phyloP scores from a whole-genome alignment of 2,329 filamentous ascomycete genomes.

The Pyrenochaeta sp. region DNA sequence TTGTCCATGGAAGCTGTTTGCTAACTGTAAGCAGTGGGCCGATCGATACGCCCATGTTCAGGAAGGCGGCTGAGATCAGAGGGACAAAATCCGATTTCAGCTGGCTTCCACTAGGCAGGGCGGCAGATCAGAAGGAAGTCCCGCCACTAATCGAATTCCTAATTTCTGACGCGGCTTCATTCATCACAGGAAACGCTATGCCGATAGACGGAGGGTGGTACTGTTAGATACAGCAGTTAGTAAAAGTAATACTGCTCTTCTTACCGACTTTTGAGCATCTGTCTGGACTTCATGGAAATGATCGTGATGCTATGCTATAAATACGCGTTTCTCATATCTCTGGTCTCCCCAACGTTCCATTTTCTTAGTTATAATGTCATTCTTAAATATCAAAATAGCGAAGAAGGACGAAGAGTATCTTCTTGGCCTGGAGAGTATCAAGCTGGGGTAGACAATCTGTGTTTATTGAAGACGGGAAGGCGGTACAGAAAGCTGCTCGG shows the following conservation, averaged over 20 bases:
- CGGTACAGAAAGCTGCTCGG: too few relatives aligned
- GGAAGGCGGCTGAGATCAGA: conserved; percentile 25
- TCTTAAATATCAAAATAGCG: too few relatives aligned
- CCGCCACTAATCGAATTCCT: conserved; percentile 60
- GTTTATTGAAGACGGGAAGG: too few relatives aligned
- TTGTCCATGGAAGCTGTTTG: conserved; percentile 1
- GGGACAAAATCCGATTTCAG: conserved; percentile 29
- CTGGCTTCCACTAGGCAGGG: conserved; percentile 34
- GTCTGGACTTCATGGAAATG: neutral
- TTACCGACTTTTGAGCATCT: too few relatives aligned
- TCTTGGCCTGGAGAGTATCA: too few relatives aligned
- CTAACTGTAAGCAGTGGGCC: conserved; percentile 25
- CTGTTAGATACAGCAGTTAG: conserved; percentile 24
- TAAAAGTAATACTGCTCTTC: too few relatives aligned
- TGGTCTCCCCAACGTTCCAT: too few relatives aligned
- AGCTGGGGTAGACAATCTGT: too few relatives aligned
- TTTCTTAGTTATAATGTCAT: too few relatives aligned
- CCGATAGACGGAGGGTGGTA: conserved; percentile 59
- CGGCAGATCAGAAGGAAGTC: conserved; percentile 45
- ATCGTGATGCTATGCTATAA: too few relatives aligned
- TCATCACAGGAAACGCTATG: conserved; percentile 57
- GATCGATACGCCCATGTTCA: conserved; percentile 49
- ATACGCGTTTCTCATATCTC: too few relatives aligned
- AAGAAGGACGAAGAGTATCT: too few relatives aligned
- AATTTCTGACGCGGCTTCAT: conserved; percentile 56